Evolutionary conservation across 345 rosid genomes (phyloP), one percentile per base, ranked within the genome.

Genomic region (Eucalyptus coolabah): DNA sequence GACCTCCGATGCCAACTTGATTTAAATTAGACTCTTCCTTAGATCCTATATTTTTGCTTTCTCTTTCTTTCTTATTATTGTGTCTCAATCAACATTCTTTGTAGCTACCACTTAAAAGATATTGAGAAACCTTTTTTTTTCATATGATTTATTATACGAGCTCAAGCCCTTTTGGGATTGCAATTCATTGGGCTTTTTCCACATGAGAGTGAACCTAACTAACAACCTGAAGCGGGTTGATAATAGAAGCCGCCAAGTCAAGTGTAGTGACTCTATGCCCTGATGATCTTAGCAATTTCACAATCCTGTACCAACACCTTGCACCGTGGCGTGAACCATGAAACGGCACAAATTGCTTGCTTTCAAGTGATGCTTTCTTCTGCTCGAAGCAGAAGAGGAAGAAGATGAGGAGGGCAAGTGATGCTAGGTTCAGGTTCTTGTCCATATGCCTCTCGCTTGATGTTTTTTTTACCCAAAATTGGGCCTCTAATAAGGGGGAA

Each of bases 311-410:
- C 95, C 93, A 91, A 5, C 91, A 90, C 92, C 94, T 91, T 9
- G 93, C 94, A 12, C 94, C 95, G 24, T 90, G 92, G 90, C 91
- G 11, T 1, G 92, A 44, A 24, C 94, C 92, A 83, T 92, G 94
- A n/a, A 92, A 60, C 34, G 90, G 88, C 26, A 90, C 94, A 85
- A 89, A 92, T 87, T 91, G 94, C 13, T 67, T 88, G 69, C 17
- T 60, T 15, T 88, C 40, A 9, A 51, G 30, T 45, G 44, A 45
- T 26, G 83, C 42, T 42, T 85, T 53, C 44, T 32, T 26, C 6
- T 28, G 5, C 34, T 60, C 34, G 34, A 60, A 28, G 30, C 67
- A 30, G 44, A 92, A 87, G 72, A 63, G 54, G 89, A 89, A 15
- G 30, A 89, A 50, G 77, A 77, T 26, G 81, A 9, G 45, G 60